These are phyloP conservation scores for Triangularia verruculosa DNA, from an alignment of 2,329 filamentous ascomycete species.

Conservation along the genomic window DNA sequence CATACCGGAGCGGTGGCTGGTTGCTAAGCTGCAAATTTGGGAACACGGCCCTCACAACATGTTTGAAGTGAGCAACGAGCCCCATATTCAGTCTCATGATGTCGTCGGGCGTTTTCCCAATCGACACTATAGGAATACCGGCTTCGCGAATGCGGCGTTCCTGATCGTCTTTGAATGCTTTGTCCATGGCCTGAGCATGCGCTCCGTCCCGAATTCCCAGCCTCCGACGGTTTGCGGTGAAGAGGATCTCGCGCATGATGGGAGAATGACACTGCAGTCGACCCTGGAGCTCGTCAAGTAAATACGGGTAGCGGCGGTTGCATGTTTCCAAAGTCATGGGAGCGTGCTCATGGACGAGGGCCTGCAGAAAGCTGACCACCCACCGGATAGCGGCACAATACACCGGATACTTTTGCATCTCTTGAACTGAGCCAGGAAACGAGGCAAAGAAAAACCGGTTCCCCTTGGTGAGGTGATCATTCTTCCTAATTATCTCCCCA, in stretches of 20 bases:
- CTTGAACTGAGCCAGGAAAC: slow-evolving; percentile 35
- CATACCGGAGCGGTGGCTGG: background rate
- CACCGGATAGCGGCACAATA: slow-evolving; percentile 28
- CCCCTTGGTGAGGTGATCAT: slow-evolving; percentile 31
- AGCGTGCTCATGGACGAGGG: slow-evolving; percentile 42
- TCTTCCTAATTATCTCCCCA: slow-evolving; percentile 38
- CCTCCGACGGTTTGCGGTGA: slow-evolving; percentile 29
- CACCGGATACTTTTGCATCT: slow-evolving; percentile 13
- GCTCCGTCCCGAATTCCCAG: slow-evolving; percentile 26
- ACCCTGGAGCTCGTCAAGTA: slow-evolving; percentile 35
- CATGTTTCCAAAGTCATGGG: slow-evolving; percentile 27
- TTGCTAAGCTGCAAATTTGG: background rate
- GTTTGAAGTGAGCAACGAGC: slow-evolving; percentile 20
- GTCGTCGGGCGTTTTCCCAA: slow-evolving; percentile 15
- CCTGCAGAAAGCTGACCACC: slow-evolving; percentile 44
- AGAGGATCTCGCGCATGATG: slow-evolving; percentile 32
- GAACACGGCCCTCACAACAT: background rate
- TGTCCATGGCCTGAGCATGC: slow-evolving; percentile 22
- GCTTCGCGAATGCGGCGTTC: background rate
- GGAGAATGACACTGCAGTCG: slow-evolving; percentile 32
- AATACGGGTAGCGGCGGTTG: slow-evolving; percentile 30
- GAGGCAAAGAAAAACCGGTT: slow-evolving; percentile 35
- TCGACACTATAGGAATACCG: background rate
- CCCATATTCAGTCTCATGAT: slow-evolving; percentile 18
- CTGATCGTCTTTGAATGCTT: slow-evolving; percentile 28